Conservation (phyloP, 441 rosid species). For the Corymbia citriodora region DNA sequence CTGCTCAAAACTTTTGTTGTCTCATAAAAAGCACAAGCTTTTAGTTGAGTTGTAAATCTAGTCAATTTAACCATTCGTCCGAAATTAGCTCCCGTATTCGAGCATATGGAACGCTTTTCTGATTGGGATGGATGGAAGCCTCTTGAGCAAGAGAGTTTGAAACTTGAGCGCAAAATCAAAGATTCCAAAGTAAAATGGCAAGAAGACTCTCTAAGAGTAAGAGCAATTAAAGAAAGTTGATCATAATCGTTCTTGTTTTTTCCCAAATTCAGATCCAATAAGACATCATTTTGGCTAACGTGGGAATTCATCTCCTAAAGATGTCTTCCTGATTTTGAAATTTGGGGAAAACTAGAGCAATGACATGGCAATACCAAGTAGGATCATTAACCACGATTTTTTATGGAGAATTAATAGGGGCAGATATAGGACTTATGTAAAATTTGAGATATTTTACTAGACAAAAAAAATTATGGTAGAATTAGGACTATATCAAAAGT, state of each 20-base stretch:
- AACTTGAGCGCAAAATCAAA: neutral
- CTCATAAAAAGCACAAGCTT: too few species aligned
- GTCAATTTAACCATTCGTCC: rapidly evolving
- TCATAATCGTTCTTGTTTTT: neutral
- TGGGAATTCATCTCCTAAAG: neutral
- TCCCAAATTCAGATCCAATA: neutral
- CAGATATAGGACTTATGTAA: neutral
- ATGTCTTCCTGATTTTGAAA: neutral
- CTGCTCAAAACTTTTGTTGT: rapidly evolving
- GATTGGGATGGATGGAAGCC: neutral
- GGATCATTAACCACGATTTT: too few species aligned
- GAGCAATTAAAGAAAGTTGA: neutral
- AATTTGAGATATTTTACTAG: neutral
- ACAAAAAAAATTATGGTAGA: too few species aligned
- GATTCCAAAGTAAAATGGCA: neutral
- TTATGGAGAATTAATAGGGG: neutral
- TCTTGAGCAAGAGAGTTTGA: neutral
- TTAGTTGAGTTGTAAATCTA: too few species aligned
- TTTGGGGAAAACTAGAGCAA: neutral
- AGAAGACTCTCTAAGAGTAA: neutral
- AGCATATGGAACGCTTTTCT: too few species aligned
- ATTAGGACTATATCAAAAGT: too few species aligned
- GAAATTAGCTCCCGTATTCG: too few species aligned
- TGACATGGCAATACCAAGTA: neutral
- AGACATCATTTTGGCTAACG: neutral